phyloP scores from a whole-genome alignment of 2,329 filamentous ascomycete genomes.

The Beauveria australis region DNA sequence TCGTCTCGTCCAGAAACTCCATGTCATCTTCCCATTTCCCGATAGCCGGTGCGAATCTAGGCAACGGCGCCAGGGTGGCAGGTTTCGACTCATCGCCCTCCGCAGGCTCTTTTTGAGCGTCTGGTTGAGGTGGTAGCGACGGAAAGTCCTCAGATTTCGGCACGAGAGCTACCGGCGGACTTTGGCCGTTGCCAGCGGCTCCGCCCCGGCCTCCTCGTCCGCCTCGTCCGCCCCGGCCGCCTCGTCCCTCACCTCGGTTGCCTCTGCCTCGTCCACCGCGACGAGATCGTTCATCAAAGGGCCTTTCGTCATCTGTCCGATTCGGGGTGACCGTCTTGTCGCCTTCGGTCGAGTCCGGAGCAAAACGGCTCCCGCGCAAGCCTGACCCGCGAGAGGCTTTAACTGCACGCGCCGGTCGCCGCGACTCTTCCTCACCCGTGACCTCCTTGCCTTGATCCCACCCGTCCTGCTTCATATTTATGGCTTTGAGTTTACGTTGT shows the following conservation, averaged over 20 bases:
- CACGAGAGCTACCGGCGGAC: conserved; percentile 14
- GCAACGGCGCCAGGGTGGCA: conserved; percentile 21
- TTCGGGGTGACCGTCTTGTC: conserved; percentile 27
- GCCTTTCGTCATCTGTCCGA: conserved; percentile 16
- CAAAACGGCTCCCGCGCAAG: conserved; percentile 35
- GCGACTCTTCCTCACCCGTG: conserved; percentile 31
- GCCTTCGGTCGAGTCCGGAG: conserved; percentile 26
- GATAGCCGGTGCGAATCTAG: conserved; percentile 30
- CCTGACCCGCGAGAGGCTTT: conserved; percentile 28
- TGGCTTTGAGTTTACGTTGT: conserved; percentile 52
- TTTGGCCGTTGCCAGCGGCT: conserved; percentile 6
- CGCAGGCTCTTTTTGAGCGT: conserved; percentile 17
- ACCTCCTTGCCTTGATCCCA: conserved; percentile 54
- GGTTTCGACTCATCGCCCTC: conserved; percentile 19
- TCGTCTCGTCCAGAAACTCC: conserved; percentile 38
- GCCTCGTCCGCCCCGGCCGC: conserved; percentile 15
- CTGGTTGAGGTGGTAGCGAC: conserved; percentile 22
- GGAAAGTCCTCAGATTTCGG: conserved; percentile 29
- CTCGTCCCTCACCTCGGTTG: conserved; percentile 25
- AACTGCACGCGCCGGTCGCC: conserved; percentile 33
- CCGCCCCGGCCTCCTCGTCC: conserved; percentile 27
- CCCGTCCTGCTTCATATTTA: conserved; percentile 43
- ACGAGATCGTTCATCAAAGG: conserved; percentile 28
- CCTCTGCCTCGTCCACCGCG: conserved; percentile 24
- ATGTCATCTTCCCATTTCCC: conserved; percentile 52